Evolutionary conservation across 1,139 yeast genomes (phyloP).

Genomic region (Suhomyces anneliseae): DNA sequence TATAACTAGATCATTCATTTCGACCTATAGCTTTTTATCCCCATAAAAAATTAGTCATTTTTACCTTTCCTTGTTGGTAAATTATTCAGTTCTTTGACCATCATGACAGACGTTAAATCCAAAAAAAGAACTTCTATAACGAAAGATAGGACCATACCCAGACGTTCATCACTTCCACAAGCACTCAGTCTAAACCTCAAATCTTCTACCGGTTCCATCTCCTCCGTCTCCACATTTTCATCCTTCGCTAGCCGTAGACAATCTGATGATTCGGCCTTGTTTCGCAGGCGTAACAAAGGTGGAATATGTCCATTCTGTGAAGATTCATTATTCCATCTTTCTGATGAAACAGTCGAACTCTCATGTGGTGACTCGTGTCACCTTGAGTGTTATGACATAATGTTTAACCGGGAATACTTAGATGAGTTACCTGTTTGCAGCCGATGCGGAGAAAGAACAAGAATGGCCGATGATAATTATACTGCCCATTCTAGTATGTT

Average conservation of each 20-base stretch:
- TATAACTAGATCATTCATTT: too few species aligned
- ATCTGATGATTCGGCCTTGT: slow-evolving; percentile 4
- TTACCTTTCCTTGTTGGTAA: too few species aligned
- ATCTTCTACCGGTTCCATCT: slow-evolving; percentile 7
- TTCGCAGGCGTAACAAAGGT: slow-evolving; percentile 2
- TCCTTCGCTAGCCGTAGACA: slow-evolving; percentile 7
- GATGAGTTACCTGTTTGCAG: slow-evolving; percentile 12
- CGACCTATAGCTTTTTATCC: too few species aligned
- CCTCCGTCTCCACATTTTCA: slow-evolving; percentile 7
- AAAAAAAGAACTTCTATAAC: slow-evolving; percentile 2
- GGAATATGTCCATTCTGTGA: slow-evolving; percentile 30
- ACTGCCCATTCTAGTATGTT: slow-evolving; percentile 8
- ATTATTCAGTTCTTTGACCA: too few species aligned
- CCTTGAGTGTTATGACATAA: slow-evolving; percentile 26
- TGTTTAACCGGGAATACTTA: slow-evolving; percentile 14
- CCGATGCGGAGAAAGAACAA: slow-evolving; percentile 13
- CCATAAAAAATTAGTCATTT: too few species aligned
- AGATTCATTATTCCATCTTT: slow-evolving; percentile 21
- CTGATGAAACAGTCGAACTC: slow-evolving; percentile 27
- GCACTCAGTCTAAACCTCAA: slow-evolving; percentile 7
- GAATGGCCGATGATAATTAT: slow-evolving; percentile 9
- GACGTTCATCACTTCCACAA: slow-evolving; percentile 7
- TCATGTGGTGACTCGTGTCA: slow-evolving; percentile 33
- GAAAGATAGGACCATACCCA: slow-evolving; percentile 1
- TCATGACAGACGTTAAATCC: not conserved